Base-by-base conservation (phyloP, 2,329 filamentous ascomycete species). In the Microdochium nivale region DNA sequence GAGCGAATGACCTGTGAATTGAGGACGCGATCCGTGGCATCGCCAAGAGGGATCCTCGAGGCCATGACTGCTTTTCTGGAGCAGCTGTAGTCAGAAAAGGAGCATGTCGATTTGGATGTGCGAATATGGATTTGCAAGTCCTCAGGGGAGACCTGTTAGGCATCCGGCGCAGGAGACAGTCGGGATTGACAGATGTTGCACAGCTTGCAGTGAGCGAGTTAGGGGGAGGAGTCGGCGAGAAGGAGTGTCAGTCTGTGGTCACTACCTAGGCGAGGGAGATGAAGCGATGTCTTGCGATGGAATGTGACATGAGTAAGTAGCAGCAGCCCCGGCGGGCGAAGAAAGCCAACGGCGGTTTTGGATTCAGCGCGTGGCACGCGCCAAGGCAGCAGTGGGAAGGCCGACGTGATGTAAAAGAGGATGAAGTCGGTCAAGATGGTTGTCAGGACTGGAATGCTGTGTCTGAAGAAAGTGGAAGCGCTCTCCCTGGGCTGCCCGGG, bases 1-100 rank as follows among this genome's bases (percentile, higher is more conserved):
- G 51, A 33, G 48, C 58, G 58, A 24, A 51, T 48, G 14, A 56
- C 47, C 19, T 60, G 50, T 23, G 58, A 49, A 49, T 64, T 65
- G 55, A 60, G 49, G 25, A 65, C 48, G 10, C 60, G 60, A 35
- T 58, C 55, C 19, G 63, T 66, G 25, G 64, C 59, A 53, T 67
- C 64, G 48, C 57, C 59, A 4, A 67, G 55, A 13, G 64, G 64
- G 52, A 58, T 50, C 44, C 63, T 63, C 30, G 53, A 55, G 48
- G 51, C n/a, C 40, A 44, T 44, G 19, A 3, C 40, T 19, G 40
- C 40, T 19, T 3, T 44, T 21, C 3, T 44, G 40, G 40, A 24
- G 16, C 21, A 44, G 9, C 3, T 24, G 16, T 21, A 5, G 7
- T 44, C 40, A 44, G 40, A 16, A 44, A n/a, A n/a, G n/a, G 40